Evolutionary conservation across 371 early-diverging fungal species (phyloP), one percentile per base, ranked within the genome.

Genomic region (Syncephalastrum monosporum): DNA sequence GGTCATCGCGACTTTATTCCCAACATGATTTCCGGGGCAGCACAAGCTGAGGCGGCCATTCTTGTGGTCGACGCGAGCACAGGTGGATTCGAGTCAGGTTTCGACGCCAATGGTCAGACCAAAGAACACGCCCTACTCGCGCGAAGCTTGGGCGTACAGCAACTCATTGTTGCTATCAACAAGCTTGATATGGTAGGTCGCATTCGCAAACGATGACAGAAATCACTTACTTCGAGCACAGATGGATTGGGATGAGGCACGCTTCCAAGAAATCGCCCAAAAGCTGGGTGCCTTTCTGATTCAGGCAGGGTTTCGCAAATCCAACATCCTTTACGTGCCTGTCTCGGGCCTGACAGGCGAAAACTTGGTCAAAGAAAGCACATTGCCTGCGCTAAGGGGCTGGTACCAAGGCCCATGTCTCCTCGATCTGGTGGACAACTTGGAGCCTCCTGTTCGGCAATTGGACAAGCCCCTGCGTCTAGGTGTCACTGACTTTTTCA

Each of bases 1-100:
- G 99, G 99, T 0, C 99, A 99, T 71, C 87, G 95, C 47, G 97
- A 98, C 74, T 99, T 98, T 74, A 91, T 99, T 47, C 95, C 98
- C n/a, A 96, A 95, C 68, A 99, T 99, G 99, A 99, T 99, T 56
- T 88, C 90, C 1, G 99, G 99, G 8, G 96, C 99, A 1, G 86
- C 93, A 21, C 99, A 96, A 58, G 97, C 98, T 0, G 98, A 98
- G 79, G 95, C 87, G 14, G 99, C 98, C 2, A 81, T 99, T 8
- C 77, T 99, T 19, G 99, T 99, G 3, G 90, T 99, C 4, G 96
- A 96, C 70, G 88, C 96, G 5, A 78, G 89, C 0, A 83, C 79
- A 3, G 97, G 96, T 23, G 98, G 91, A 57, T 99, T 99, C 78
- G 99, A 99, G 65, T 83, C 96, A 12, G 99, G 99, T 4, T 98